Base-by-base conservation (phyloP, 2,329 filamentous ascomycete species). In the Pestalotiopsis sp. region DNA sequence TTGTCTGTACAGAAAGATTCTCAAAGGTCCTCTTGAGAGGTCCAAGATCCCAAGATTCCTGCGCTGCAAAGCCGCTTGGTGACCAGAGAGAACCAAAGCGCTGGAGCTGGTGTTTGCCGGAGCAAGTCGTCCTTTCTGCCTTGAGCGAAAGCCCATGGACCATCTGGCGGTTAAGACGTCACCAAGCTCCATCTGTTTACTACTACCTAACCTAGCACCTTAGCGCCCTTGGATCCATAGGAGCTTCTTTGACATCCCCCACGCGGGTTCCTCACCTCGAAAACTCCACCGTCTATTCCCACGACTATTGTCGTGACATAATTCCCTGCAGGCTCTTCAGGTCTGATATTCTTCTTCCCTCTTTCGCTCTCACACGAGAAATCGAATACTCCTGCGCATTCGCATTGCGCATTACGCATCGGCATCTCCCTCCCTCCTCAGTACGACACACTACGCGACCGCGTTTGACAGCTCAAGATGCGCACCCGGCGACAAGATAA, bases 401-500 rank as follows among this genome's bases (percentile, higher is more conserved):
- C n/a, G 22, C 7, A 1, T 22, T 58, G 56, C 59, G 14, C 38
- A 62, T 62, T 17, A 39, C 24, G 20, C 59, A 39, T 62, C 35
- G 17, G 14, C 26, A 13, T 44, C 35, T 11, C 5, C 7, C 35
- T 11, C 5, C 7, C 10, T 13, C 10, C 14, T 22, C 10, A 26
- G 17, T 22, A 26, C 26, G 17, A 35, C 35, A 35, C 30, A 11
- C 20, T 39, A 20, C 30, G 58, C 58, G 58, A 38, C 30, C 24
- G n/a, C 58, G 26, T 26, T 10, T n/a, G 48, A 4, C 44, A 65
- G n/a, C 5, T 35, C 58, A 67, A 13, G 52, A 69, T 69, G 68
- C 68, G 68, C 62, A 69, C 68, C 61, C 65, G 68, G 62, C 55
- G 68, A 65, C 68, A 69, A 26, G 67, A 66, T 20, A 66, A 44